phyloP scores from a whole-genome alignment of 768 basidiomycete species.

The Panellus pusillus region DNA sequence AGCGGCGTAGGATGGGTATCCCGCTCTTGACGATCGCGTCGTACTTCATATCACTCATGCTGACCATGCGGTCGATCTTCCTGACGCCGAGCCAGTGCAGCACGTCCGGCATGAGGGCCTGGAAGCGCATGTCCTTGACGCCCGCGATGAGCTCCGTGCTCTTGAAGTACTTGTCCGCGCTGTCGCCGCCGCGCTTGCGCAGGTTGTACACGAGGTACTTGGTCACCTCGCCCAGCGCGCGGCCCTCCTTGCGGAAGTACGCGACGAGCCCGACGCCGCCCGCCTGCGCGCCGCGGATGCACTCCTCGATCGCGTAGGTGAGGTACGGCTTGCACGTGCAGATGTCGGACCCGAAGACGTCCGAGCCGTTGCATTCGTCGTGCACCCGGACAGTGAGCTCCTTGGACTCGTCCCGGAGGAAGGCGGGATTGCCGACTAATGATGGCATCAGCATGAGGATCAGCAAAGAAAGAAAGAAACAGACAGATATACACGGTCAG shows the following conservation, averaged over 20 bases:
- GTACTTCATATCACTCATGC: constrained; percentile 96
- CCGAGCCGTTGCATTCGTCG: constrained; percentile 96
- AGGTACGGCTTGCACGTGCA: constrained; percentile 94
- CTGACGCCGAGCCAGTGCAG: constrained; percentile 92
- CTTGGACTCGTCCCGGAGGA: constrained; percentile 70
- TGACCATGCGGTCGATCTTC: constrained; percentile 87
- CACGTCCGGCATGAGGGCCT: constrained; percentile 93
- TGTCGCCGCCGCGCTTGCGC: constrained; percentile 92
- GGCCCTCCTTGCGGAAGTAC: constrained; percentile 93
- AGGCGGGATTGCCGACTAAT: constrained; percentile 81
- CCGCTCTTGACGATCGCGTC: constrained; percentile 90
- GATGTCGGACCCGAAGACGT: constrained; percentile 93
- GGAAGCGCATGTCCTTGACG: constrained; percentile 96
- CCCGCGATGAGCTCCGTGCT: constrained; percentile 92
- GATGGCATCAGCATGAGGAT: background rate
- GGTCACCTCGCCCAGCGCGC: constrained; percentile 91
- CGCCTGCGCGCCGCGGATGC: constrained; percentile 68
- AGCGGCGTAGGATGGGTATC: constrained; percentile 76
- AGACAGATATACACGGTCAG: constrained; percentile 90
- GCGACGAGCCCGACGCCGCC: constrained; percentile 93
- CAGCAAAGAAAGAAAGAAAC: constrained; percentile 15
- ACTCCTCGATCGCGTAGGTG: constrained; percentile 90
- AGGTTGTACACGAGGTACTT: constrained; percentile 97
- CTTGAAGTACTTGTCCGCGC: constrained; percentile 92
- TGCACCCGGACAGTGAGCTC: constrained; percentile 88